Evolutionary conservation across 495 filamentous ascomycete species (phyloP), one percentile per base, ranked within the genome.

Genomic region (Penicillium soppii): DNA sequence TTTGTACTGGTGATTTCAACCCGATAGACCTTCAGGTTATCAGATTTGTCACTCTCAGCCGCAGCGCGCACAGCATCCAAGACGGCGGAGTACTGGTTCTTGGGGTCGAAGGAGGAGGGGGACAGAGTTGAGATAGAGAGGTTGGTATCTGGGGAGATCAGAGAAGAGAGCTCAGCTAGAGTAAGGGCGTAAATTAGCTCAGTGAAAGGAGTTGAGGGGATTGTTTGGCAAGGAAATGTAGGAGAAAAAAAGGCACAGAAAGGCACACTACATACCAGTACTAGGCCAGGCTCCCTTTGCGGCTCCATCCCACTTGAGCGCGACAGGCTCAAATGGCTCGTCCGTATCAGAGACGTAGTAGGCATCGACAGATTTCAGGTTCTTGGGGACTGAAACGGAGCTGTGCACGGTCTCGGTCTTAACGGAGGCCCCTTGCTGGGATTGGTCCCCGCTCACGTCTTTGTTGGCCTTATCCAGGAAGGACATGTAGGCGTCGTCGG

Each of bases 391-490:
- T 12, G 60, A 56, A 41, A 67, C 59, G 40, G 60, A 57, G 17
- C 56, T 56, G 50, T 85, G 73, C 5, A 79, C 73, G 20, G 82
- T 70, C 58, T 83, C 67, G 27, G 80, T 79, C 30, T 77, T 66
- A 21, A 66, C 58, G 53, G 72, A 66, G 3, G 63, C 53, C 42
- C 57, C 55, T 51, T 62, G 54, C 41, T 53, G 43, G 13, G 60
- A 46, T 20, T 66, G 70, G 50, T 66, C 71, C 15, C 69, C 74
- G 50, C 75, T 72, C 15, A 81, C 81, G 63, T 88, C 83, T 61
- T 81, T 68, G 70, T 92, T 94, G 35, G 90, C 90, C 68, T 92
- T 91, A 66, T 94, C 74, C 42, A 96, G 75, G 64, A 96, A 95
- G 58, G 82, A 72, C 67, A 81, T 76, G 76, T 95, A 96, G 56